Evolutionary conservation across 2,329 filamentous ascomycete genomes (phyloP).

Genomic region (Monosporascus sp.): DNA sequence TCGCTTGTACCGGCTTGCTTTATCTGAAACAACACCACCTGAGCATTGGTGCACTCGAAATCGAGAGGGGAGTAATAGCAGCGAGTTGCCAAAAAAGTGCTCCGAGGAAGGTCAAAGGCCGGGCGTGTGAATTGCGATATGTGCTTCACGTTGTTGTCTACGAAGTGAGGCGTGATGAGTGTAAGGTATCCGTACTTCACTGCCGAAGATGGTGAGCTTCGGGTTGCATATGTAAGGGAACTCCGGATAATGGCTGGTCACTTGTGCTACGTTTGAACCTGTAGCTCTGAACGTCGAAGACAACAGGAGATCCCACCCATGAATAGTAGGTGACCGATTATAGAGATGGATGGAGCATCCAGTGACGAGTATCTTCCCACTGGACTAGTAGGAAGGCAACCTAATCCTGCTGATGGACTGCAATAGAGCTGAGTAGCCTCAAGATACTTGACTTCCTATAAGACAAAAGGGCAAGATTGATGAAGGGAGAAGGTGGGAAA

Average conservation of each 20-base stretch:
- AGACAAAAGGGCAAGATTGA: neutral
- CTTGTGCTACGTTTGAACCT: slow-evolving; percentile 17
- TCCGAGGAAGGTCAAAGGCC: neutral
- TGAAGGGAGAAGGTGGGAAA: neutral
- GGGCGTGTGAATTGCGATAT: neutral
- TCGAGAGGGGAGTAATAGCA: neutral
- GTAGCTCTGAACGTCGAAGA: slow-evolving; percentile 16
- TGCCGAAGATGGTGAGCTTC: slow-evolving; percentile 14
- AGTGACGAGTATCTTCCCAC: neutral
- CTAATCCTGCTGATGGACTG: neutral
- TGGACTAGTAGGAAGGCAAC: neutral
- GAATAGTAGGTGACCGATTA: slow-evolving; percentile 22
- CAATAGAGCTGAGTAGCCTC: neutral
- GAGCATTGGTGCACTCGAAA: neutral
- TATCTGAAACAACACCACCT: neutral
- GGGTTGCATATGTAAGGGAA: slow-evolving; percentile 14
- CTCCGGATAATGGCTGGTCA: slow-evolving; percentile 13
- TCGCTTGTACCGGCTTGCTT: neutral
- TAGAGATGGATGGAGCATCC: slow-evolving; percentile 11
- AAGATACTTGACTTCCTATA: neutral
- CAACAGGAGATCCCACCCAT: slow-evolving; percentile 19
- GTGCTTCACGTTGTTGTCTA: neutral
- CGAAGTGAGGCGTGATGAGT: neutral
- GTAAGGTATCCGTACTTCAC: slow-evolving; percentile 4
- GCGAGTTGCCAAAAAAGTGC: neutral